These are phyloP conservation scores for Sporobolus alterniflorus DNA, from an alignment of 202 grass and related monocot genomes.

Conservation along the genomic window DNA sequence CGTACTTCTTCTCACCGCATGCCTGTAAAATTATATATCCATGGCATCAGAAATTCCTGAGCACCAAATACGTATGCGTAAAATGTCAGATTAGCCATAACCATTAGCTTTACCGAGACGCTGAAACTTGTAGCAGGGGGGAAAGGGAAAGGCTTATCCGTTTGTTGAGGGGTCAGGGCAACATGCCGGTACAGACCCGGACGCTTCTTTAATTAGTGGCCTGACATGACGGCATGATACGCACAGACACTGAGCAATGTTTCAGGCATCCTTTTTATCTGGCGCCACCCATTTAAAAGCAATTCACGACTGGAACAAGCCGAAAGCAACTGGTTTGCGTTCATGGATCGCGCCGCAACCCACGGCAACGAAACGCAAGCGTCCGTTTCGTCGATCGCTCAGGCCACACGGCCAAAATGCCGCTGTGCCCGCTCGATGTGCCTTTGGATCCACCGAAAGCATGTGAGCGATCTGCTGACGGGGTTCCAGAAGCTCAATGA, in stretches of 20 bases:
- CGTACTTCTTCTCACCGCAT: slow-evolving; percentile 73
- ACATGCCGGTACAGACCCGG: slow-evolving; percentile 24
- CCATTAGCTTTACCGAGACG: neutral
- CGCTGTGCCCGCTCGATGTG: neutral
- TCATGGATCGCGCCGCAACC: neutral
- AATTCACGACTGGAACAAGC: slow-evolving; percentile 1
- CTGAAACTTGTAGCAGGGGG: neutral
- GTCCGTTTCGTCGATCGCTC: slow-evolving; percentile 9
- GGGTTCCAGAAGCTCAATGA: slow-evolving; percentile 24
- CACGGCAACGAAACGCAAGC: neutral
- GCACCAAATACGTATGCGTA: neutral
- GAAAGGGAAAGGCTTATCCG: slow-evolving; percentile 18
- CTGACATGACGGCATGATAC: slow-evolving; percentile 16
- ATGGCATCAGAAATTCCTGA: neutral
- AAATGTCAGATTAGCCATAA: neutral
- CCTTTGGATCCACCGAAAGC: slow-evolving; percentile 39
- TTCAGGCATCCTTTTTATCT: slow-evolving; percentile 28
- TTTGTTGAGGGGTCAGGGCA: slow-evolving; percentile 17
- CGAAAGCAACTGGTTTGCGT: neutral
- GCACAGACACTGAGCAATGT: neutral
- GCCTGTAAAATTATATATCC: slow-evolving; percentile 51
- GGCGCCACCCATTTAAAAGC: slow-evolving; percentile 21
- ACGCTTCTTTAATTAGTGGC: slow-evolving; percentile 10
- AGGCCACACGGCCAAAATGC: neutral
- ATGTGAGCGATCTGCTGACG: slow-evolving; percentile 50